Conservation (phyloP, 306 rosid genomes). For the Echinosophora koreensis region DNA sequence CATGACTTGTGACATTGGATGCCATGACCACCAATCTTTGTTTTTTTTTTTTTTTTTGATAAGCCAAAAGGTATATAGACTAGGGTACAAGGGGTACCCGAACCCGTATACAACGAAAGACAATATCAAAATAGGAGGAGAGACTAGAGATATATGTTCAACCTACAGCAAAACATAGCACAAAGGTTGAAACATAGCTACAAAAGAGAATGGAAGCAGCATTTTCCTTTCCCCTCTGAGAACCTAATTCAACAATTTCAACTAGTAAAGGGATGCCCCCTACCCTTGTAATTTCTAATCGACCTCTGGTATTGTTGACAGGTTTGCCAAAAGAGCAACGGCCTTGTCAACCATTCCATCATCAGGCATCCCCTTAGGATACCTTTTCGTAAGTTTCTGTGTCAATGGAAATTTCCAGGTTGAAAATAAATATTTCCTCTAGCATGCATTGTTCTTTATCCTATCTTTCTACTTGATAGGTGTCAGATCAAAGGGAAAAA, state of each 20-base stretch:
- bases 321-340: conserved; percentile 86
- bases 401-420: conserved; percentile 3
- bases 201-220: conserved; percentile 81
- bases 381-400: background rate
- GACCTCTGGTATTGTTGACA: conserved; percentile 85
- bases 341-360: conserved; percentile 92
- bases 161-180: too few relatives aligned
- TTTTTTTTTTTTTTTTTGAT: too few relatives aligned
- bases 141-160: too few relatives aligned
- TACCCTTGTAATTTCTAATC: conserved; percentile 67
- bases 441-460: conserved; percentile 20
- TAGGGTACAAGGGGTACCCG: too few relatives aligned
- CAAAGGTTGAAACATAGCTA: too few relatives aligned
- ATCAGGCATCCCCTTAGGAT: too few relatives aligned
- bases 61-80: too few relatives aligned
- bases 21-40: background rate
- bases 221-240: conserved; percentile 93
- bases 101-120: too few relatives aligned
- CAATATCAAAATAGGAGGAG: too few relatives aligned
- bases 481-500: conserved; percentile 22
- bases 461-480: conserved; percentile 14
- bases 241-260: conserved; percentile 85
- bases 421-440: background rate
- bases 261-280: conserved; percentile 87
- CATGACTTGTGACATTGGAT: conserved; percentile 15